These are phyloP conservation scores for Pleurotus cornucopiae DNA, from an alignment of 768 basidiomycete species.

Conservation along the genomic window DNA sequence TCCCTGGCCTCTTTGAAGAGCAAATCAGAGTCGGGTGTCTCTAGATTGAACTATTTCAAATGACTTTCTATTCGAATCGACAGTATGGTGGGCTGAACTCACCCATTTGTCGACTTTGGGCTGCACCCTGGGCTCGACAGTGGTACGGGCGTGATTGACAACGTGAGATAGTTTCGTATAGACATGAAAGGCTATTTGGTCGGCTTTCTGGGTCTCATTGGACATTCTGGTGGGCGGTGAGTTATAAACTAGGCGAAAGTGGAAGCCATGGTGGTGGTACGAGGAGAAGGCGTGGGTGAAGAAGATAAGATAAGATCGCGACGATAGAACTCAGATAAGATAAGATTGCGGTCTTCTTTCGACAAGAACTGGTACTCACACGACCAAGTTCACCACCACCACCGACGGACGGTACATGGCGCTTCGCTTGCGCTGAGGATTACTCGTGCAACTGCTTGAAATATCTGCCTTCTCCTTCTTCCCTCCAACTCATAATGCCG, in stretches of 20 bases:
- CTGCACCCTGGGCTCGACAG: conserved; percentile 36
- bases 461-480: no score
- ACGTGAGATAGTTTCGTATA: conserved; percentile 80
- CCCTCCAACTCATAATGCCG: no score
- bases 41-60: conserved; percentile 68
- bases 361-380: not conserved
- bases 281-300: conserved; percentile 7
- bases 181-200: conserved; percentile 82
- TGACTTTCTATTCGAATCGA: not conserved
- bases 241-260: not conserved
- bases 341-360: not conserved
- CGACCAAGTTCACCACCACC: no score
- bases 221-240: conserved; percentile 22
- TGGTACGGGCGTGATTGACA: conserved; percentile 70
- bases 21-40: conserved; percentile 69
- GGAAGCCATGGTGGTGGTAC: conserved; percentile 5
- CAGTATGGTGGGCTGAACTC: conserved; percentile 19
- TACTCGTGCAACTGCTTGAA: no score
- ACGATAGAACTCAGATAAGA: not conserved
- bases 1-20: conserved; percentile 60
- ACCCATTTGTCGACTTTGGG: conserved; percentile 82
- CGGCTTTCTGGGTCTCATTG: conserved; percentile 56
- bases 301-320: not conserved
- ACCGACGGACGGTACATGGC: no score
- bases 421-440: no score